phyloP scores from a whole-genome alignment of 2,329 filamentous ascomycete genomes.

The Chrysoporthe deuterocubensis region DNA sequence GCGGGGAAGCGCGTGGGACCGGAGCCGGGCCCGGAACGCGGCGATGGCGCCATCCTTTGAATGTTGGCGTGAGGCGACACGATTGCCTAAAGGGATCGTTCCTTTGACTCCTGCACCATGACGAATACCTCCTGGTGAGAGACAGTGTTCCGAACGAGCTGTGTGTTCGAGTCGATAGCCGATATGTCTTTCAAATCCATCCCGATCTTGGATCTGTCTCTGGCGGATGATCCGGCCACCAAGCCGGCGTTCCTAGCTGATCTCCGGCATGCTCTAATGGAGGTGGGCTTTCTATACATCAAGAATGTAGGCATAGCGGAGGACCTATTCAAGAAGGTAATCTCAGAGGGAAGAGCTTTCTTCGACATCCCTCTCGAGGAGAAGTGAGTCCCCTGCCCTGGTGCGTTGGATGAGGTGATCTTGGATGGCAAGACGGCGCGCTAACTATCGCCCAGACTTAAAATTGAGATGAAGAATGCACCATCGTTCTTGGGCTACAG shows the following conservation, averaged over 20 bases:
- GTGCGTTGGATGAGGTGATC: neutral
- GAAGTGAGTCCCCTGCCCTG: constrained; percentile 52
- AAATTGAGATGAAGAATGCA: constrained; percentile 75
- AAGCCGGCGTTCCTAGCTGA: constrained; percentile 74
- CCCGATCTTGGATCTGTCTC: constrained; percentile 76
- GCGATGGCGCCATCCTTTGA: constrained; percentile 12
- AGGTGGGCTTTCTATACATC: constrained; percentile 88
- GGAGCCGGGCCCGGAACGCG: constrained; percentile 3
- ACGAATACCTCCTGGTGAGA: neutral
- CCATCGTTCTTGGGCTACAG: constrained; percentile 74
- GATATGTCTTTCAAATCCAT: constrained; percentile 75
- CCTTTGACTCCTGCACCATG: neutral
- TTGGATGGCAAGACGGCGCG: neutral
- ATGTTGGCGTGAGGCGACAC: neutral
- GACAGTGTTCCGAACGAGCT: neutral
- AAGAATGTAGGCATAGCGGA: constrained; percentile 76
- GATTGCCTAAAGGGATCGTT: neutral
- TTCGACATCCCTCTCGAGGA: constrained; percentile 78
- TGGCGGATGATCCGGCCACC: constrained; percentile 64
- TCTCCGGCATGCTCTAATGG: constrained; percentile 75
- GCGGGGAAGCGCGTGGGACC: neutral
- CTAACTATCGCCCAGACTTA: constrained; percentile 47
- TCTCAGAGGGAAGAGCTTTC: constrained; percentile 70
- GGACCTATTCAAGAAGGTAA: constrained; percentile 66
- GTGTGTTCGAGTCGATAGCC: neutral